Base-by-base conservation (phyloP, 75 land plant genomes). In the Sequoia sempervirens region DNA sequence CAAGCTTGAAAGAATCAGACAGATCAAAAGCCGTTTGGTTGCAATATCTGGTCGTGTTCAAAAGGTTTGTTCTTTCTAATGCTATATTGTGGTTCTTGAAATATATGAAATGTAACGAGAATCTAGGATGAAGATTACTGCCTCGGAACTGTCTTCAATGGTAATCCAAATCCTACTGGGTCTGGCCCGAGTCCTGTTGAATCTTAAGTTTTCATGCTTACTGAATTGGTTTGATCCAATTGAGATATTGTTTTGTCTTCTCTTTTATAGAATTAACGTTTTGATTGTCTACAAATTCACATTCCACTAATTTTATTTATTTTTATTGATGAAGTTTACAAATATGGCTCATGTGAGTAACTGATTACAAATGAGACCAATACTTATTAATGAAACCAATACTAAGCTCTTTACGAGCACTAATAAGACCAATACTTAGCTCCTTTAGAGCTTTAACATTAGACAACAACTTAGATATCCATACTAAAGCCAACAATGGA, bases 31-130 rank as follows among this genome's bases (percentile, higher is more conserved):
- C 76, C 92, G 94, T n/a, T 83, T 96, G 86, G 96, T 96, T 83
- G 88, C 94, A 58, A 91, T 96, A 75, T 90, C 93, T 75, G 93
- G 98, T 28, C 96, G 96, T 37, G 98, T 94, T 84, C 96, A 94
- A 81, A 94, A 93, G 96, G 98, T 94, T 68, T n/a, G 82, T 80
- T 28, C 38, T 28, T 45, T 43, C 32, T 5, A 32, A 8, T 81
- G 36, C 66, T 43, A 43, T 5, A 76, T 68, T 43, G 23, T 41
- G 11, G 2, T 40, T 6, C 11, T 23, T 76, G n/a, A 40, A 26
- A 46, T 9, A 41, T 76, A 28, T 68, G 30, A 28, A 30, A 5
- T 8, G 3, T 13, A 30, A 28, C 11, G 28, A 28, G 34, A 26
- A n/a, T 68, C 34, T n/a, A n/a, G 13, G 34, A 68, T 28, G 28